Evolutionary conservation across 192 early-diverging fungal genomes (phyloP), one percentile per base, ranked within the genome.

Genomic region (Coemansia javaensis): DNA sequence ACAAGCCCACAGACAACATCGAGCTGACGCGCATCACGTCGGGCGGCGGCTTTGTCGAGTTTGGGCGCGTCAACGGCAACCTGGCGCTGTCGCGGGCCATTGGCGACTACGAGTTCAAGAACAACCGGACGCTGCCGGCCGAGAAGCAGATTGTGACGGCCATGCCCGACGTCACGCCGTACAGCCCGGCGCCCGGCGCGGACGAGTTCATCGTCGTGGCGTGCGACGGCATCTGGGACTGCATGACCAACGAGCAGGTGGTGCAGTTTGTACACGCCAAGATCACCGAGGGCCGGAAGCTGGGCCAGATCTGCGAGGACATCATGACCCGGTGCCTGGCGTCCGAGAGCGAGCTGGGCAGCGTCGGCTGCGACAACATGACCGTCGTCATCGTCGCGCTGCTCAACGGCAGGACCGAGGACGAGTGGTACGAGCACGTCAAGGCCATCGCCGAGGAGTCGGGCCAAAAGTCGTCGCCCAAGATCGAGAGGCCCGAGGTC

Each of bases 171-270:
- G 84, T 97, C 36, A 71, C 79, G n/a, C n/a, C n/a, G n/a, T n/a
- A n/a, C 20, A 50, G 56, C 18, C 57, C 89, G 36, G 51, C 47
- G 35, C 40, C 63, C 12, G 65, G 50, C 3, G 81, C 83, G 12
- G 79, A 82, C 14, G 94, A 99, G 66, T 99, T 97, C 59, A 50
- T 99, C 33, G 90, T 97, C 3, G 40, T 99, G 32, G 97, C 94
- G 1, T 99, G 97, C 70, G 97, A 99, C 64, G 97, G 97, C 32
- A 99, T 99, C 56, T 99, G 94, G 94, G 97, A 99, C 69, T 92
- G 90, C 63, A 87, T 95, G 85, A 79, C 79, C 16, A 91, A 87
- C 64, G 90, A 97, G 56, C 79, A 94, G 62, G 84, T 92, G 7
- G 84, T 90, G 13, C 83, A 90, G 55, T 96, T 90, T 77, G 81